phyloP scores from a whole-genome alignment of 345 rosid genomes.

The Aethionema arabicum region DNA sequence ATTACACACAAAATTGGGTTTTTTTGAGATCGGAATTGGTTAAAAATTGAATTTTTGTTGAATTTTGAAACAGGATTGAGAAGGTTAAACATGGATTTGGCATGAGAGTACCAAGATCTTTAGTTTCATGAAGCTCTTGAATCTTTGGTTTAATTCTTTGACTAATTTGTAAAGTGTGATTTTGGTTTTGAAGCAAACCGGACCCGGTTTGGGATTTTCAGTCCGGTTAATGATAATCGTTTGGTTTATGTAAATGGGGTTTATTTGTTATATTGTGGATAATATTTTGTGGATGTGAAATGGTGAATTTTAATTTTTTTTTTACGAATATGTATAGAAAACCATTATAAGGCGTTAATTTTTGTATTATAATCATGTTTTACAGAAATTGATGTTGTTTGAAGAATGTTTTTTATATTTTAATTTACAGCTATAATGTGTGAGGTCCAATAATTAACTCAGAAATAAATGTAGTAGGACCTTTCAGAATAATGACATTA shows the following conservation, averaged over 20 bases:
- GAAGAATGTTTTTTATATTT: too few species aligned
- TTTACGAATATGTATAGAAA: neutral
- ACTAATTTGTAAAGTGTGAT: constrained; percentile 15
- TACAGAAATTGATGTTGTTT: too few species aligned
- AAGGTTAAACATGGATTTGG: constrained; percentile 71
- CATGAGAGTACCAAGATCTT: constrained; percentile 57
- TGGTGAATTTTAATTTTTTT: constrained; percentile 8
- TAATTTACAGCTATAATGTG: too few species aligned
- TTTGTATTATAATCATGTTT: neutral
- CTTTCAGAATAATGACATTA: too few species aligned
- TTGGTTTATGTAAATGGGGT: constrained; percentile 12
- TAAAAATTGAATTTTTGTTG: constrained; percentile 11
- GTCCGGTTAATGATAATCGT: constrained; percentile 9
- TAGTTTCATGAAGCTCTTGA: constrained; percentile 26
- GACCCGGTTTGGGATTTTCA: constrained; percentile 6
- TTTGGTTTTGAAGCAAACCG: constrained; percentile 3
- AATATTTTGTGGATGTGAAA: constrained; percentile 1
- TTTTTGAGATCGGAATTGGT: neutral
- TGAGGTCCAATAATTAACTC: too few species aligned
- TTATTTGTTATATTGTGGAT: constrained; percentile 22
- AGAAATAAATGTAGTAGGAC: too few species aligned
- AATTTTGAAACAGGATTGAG: constrained; percentile 51
- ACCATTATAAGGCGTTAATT: neutral
- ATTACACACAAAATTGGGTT: too few species aligned
- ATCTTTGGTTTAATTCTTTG: constrained; percentile 3